A percentile compares a stretch with the other conserved stretches of the same genome.
phyloP scores from a whole-genome alignment of 2,329 filamentous ascomycete species.

The Drechslerella stenobrocha region DNA sequence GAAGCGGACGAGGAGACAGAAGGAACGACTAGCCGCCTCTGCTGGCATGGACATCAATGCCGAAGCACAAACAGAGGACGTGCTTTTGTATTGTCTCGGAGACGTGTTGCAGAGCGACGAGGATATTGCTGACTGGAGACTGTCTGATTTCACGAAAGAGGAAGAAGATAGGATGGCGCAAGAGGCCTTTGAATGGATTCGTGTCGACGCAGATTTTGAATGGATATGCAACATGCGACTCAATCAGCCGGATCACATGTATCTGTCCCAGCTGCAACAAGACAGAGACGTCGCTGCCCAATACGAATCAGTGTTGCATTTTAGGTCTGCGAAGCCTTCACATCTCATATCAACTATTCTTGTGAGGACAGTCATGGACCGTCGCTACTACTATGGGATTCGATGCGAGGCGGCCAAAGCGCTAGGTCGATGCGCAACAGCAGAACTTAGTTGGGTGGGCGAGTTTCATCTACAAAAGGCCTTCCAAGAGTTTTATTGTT shows the following conservation, averaged over 20 bases:
- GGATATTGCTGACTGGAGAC: conserved; percentile 78
- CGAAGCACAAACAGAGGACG: conserved; percentile 71
- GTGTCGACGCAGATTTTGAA: conserved; percentile 96
- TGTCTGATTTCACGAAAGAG: conserved; percentile 86
- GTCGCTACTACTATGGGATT: conserved; percentile 90
- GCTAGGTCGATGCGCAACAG: conserved; percentile 72
- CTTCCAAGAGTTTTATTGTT: conserved; percentile 86
- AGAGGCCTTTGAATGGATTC: conserved; percentile 98
- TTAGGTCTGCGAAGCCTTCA: conserved; percentile 65
- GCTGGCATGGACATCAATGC: conserved; percentile 66
- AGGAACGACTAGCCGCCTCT: conserved; percentile 71
- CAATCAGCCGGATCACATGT: conserved; percentile 94
- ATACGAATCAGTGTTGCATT: conserved; percentile 70
- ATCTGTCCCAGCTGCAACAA: conserved; percentile 93
- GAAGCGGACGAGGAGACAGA: conserved; percentile 81
- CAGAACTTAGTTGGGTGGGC: conserved; percentile 74
- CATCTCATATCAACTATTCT: conserved; percentile 86
- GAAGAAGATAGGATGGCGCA: conserved; percentile 90
- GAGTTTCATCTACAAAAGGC: conserved; percentile 80
- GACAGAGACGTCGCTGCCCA: conserved; percentile 95
- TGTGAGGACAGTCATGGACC: conserved; percentile 84
- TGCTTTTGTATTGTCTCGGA: conserved; percentile 85
- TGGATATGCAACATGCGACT: conserved; percentile 87
- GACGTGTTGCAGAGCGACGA: conserved; percentile 83
- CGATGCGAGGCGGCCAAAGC: conserved; percentile 80